Evolutionary conservation across 2,329 filamentous ascomycete species (phyloP).

Genomic region (Aspergillus uvarum): DNA sequence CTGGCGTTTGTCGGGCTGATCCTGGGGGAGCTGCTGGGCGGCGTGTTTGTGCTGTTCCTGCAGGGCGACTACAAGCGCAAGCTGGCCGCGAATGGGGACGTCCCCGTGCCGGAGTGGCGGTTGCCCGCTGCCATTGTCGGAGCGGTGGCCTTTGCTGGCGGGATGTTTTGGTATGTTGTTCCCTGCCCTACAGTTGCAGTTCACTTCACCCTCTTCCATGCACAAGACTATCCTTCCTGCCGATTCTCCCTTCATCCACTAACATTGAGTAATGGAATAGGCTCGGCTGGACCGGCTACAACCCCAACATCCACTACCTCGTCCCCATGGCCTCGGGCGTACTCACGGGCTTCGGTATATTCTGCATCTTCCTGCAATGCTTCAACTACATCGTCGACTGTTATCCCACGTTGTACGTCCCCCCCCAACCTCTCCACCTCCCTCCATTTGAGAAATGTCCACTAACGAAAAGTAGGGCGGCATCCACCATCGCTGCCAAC

Average conservation of each 20-base stretch:
- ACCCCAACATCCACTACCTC: constrained; percentile 35
- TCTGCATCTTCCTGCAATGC: constrained; percentile 34
- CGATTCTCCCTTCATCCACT: no score
- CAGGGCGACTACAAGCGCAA: constrained; percentile 33
- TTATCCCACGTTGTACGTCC: constrained; percentile 41
- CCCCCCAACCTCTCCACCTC: no score
- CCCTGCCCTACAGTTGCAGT: no score
- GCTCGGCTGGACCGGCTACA: constrained; percentile 39
- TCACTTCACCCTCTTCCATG: no score
- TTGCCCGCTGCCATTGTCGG: constrained; percentile 34
- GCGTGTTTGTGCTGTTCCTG: constrained; percentile 30
- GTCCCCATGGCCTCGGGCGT: constrained; percentile 32
- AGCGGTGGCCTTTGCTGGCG: constrained; percentile 34
- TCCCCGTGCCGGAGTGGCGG: constrained; percentile 37
- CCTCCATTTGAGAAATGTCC: no score
- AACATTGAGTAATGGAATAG: background rate
- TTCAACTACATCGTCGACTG: constrained; percentile 44
- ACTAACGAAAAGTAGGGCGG: constrained; percentile 28
- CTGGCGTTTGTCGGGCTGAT: constrained; percentile 35
- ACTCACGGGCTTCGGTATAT: constrained; percentile 33
- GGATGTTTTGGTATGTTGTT: constrained; percentile 37
- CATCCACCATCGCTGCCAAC: constrained; percentile 42
- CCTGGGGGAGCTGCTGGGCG: constrained; percentile 31
- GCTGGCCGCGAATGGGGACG: constrained; percentile 29
- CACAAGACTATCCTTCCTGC: background rate